Percentiles rank a stretch among this genome's conserved stretches.
These are phyloP conservation scores for Colletotrichum liriopes DNA, from an alignment of 2,329 filamentous ascomycete genomes.

Conservation along the genomic window DNA sequence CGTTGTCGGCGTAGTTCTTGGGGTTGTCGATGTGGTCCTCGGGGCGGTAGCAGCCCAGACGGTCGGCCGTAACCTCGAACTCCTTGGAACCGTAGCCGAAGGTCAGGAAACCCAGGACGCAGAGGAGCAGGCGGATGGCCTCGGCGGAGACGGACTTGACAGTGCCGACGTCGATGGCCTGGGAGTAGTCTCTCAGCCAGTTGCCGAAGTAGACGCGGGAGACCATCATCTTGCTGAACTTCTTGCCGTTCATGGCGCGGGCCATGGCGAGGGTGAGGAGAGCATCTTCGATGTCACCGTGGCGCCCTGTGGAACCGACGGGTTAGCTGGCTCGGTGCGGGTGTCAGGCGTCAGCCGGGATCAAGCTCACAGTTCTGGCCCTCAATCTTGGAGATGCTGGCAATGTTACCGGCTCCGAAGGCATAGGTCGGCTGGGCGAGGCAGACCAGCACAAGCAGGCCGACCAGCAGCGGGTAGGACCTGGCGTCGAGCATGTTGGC, in stretches of 20 bases:
- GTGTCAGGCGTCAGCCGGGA: not conserved
- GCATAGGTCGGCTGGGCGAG: slow-evolving; percentile 80
- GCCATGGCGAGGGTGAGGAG: slow-evolving; percentile 80
- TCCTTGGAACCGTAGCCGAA: slow-evolving; percentile 89
- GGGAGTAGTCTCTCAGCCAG: slow-evolving; percentile 94
- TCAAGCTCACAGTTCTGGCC: slow-evolving; percentile 80
- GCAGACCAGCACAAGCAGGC: slow-evolving; percentile 74
- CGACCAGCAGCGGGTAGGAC: slow-evolving; percentile 67
- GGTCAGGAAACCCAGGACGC: slow-evolving; percentile 90
- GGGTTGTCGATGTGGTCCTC: slow-evolving; percentile 87
- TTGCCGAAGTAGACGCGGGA: slow-evolving; percentile 96
- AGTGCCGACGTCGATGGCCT: slow-evolving; percentile 93
- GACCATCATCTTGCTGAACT: slow-evolving; percentile 90
- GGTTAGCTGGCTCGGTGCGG: slow-evolving; percentile 42
- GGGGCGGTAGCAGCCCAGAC: slow-evolving; percentile 85
- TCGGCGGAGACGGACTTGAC: slow-evolving; percentile 92
- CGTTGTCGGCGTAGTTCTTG: slow-evolving; percentile 87
- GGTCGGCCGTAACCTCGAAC: slow-evolving; percentile 86
- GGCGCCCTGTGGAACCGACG: slow-evolving; percentile 71
- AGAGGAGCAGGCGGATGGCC: slow-evolving; percentile 90
- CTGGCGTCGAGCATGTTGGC: slow-evolving; percentile 64
- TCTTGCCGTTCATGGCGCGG: slow-evolving; percentile 73
- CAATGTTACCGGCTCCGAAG: slow-evolving; percentile 93
- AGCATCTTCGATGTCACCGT: slow-evolving; percentile 94
- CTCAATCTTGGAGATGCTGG: slow-evolving; percentile 83